Base-by-base conservation (phyloP, 129 eudicot species). In the Ambrosia trifida region DNA sequence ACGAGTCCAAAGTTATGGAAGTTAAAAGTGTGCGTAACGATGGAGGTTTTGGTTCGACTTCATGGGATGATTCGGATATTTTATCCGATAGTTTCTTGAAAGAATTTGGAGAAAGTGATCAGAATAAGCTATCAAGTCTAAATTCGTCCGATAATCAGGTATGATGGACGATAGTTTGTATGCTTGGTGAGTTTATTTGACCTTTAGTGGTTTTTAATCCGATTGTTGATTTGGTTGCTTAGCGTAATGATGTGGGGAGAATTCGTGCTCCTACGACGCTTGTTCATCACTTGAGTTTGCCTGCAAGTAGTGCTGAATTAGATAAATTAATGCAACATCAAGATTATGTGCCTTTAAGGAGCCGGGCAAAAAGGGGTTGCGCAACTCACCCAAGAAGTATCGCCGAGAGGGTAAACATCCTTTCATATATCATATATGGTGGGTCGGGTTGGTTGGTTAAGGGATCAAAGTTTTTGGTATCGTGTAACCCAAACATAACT, bases 351-450 rank as follows among this genome's bases (percentile, higher is more conserved):
- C 94, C 95, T 7, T 81, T 87, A 63, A 86, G 68, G 54, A 68
- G 86, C 40, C 74, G 97, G 75, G 99, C 99, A 5, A 95, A 89
- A 76, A 76, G 98, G 79, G 98, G 98, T 44, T 89, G 84, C 70
- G 98, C 98, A 31, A 94, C 98, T 79, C 99, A 95, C 72, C 99
- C 97, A 7, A 83, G 97, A 30, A 95, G 99, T 80, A 90, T 95
- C 49, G 99, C 97, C 3, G 99, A 94, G 79, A 85, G 99, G 90
- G 97, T 94, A 84, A 76, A 32, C 12, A 54, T 47, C 68, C 32
- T 47, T 50, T 14, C 46, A 63, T 57, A 79, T 14, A 62, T 14
- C 46, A 63, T 57, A 79, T 14, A 62, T 43, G 47, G 31, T 4
- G 30, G 61, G 35, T 18, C 14, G 45, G 4, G 32, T 19, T 8